phyloP scores from a whole-genome alignment of 225 moss, liverwort and hornwort genomes.

The Rhytidiadelphus loreus region DNA sequence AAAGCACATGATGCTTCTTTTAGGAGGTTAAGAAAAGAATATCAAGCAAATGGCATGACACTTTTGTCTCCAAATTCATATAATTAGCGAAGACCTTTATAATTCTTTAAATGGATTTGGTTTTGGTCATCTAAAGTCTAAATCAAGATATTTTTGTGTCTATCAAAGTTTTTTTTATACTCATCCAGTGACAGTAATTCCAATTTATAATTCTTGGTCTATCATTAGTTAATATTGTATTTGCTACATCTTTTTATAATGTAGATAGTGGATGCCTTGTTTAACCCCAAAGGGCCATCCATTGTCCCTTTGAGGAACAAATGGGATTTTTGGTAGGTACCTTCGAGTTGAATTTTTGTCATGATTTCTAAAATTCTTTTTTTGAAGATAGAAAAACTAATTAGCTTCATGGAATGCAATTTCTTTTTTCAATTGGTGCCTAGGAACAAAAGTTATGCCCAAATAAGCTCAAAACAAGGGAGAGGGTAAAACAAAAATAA shows the following conservation, averaged over 20 bases:
- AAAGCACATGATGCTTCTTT: not conserved
- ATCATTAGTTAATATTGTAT: not conserved
- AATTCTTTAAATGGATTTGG: not conserved
- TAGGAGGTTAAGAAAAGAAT: not conserved
- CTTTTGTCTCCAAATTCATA: not conserved
- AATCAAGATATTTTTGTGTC: not conserved
- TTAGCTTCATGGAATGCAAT: too few relatives aligned
- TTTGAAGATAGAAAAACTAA: too few relatives aligned
- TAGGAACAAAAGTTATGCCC: too few relatives aligned
- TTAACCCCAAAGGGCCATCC: too few relatives aligned
- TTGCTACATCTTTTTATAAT: not conserved
- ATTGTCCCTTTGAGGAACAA: too few relatives aligned
- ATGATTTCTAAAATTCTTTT: too few relatives aligned
- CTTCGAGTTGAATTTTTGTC: too few relatives aligned
- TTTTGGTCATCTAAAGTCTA: not conserved
- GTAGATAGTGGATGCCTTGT: accelerated
- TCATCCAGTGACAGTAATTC: not conserved
- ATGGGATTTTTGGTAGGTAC: too few relatives aligned
- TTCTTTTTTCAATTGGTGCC: too few relatives aligned
- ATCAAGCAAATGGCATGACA: not conserved
- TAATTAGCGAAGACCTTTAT: not conserved
- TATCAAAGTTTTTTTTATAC: not conserved
- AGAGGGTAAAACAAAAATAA: too few relatives aligned
- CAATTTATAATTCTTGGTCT: not conserved
- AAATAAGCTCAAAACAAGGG: too few relatives aligned